A percentile compares a stretch with the other conserved stretches of the same genome.
Conservation (phyloP, 108 stramenopile species). For the Nannochloropsis salina region DNA sequence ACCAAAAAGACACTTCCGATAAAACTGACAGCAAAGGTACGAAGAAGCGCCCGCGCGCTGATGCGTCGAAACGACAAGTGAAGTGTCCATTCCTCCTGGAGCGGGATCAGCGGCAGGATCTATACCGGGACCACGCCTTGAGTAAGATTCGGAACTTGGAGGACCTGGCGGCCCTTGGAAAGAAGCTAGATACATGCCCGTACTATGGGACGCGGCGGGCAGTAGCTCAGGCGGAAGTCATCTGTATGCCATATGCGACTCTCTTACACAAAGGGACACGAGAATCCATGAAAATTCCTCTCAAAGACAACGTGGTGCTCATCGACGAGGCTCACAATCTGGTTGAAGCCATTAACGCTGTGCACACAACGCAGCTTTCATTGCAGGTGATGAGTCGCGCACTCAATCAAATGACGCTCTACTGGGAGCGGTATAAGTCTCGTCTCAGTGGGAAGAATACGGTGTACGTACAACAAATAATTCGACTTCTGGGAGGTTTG, state of each 20-base stretch:
- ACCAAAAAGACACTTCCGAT: neutral
- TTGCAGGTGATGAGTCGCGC: constrained; percentile 31
- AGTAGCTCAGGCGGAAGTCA: constrained; percentile 39
- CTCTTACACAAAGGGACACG: constrained; percentile 65
- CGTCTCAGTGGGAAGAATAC: constrained; percentile 61
- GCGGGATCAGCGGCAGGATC: constrained; percentile 54
- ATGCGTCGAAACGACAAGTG: neutral
- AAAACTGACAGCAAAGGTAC: neutral
- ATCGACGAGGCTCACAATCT: constrained; percentile 98
- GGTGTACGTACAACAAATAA: constrained; percentile 71
- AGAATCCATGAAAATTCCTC: constrained; percentile 65
- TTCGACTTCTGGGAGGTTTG: constrained; percentile 63
- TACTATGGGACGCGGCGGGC: constrained; percentile 82
- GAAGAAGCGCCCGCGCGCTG: neutral
- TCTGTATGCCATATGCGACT: constrained; percentile 71
- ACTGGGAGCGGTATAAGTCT: constrained; percentile 36
- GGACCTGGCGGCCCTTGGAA: constrained; percentile 69
- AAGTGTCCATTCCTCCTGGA: constrained; percentile 64
- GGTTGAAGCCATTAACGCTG: constrained; percentile 66
- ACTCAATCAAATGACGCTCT: neutral
- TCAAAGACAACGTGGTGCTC: constrained; percentile 71
- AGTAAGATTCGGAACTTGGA: constrained; percentile 76
- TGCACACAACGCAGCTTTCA: constrained; percentile 43
- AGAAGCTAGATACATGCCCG: constrained; percentile 68
- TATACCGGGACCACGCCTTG: constrained; percentile 72